phyloP scores from a whole-genome alignment of 345 rosid genomes.

The Chamaenerion angustifolium region DNA sequence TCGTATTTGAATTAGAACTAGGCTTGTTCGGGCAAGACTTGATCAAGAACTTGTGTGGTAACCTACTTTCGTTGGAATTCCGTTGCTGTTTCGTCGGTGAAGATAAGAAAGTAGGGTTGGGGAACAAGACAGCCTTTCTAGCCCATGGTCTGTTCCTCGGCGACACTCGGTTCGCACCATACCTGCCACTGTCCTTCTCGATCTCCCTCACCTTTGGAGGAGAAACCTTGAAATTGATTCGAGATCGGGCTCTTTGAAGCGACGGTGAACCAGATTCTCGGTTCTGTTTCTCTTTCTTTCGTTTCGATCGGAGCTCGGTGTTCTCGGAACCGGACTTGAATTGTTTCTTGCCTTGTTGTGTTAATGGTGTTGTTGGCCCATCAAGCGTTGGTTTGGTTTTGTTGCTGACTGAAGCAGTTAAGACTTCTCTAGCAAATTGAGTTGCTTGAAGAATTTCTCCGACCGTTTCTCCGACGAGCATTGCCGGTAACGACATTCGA shows the following conservation, averaged over 20 bases:
- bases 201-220: constrained; percentile 41
- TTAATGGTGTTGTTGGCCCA: constrained; percentile 71
- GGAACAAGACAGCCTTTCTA: constrained; percentile 69
- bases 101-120: constrained; percentile 68
- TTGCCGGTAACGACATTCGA: constrained; percentile 89
- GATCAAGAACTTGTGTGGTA: constrained; percentile 77
- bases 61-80: constrained; percentile 7
- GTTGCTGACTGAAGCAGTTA: constrained; percentile 39
- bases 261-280: constrained; percentile 45
- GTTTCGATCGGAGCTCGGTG: constrained; percentile 49
- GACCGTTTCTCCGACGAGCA: constrained; percentile 88
- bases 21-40: constrained; percentile 45
- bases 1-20: constrained; percentile 20
- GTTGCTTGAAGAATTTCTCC: constrained; percentile 86
- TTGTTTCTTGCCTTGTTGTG: constrained; percentile 24
- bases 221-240: constrained; percentile 73
- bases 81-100: constrained; percentile 16
- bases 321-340: constrained; percentile 22
- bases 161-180: constrained; percentile 68
- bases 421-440: constrained; percentile 62
- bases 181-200: constrained; percentile 28
- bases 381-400: constrained; percentile 22
- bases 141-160: constrained; percentile 83
- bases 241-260: constrained; percentile 55
- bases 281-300: constrained; percentile 70